These are phyloP conservation scores for Zopfia rhizophila DNA, from an alignment of 2,329 filamentous ascomycete genomes.

Conservation along the genomic window DNA sequence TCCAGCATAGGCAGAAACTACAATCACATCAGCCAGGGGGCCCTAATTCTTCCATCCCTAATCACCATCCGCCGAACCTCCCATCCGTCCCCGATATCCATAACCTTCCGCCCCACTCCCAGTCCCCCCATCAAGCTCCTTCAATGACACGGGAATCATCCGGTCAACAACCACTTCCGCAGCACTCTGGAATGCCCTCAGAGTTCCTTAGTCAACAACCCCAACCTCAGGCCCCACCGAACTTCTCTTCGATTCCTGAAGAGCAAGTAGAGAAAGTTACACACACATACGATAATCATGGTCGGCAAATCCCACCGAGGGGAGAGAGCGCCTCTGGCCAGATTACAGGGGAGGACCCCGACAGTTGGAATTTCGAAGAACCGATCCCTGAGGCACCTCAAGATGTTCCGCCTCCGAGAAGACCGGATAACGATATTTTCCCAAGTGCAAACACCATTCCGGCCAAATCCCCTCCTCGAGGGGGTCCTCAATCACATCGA, in stretches of 20 bases:
- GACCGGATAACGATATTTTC: conserved; percentile 89
- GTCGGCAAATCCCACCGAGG: conserved; percentile 59
- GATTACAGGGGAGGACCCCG: conserved; percentile 64
- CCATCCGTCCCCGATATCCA: conserved; percentile 53
- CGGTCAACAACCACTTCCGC: conserved; percentile 52
- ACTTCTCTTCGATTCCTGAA: conserved; percentile 58
- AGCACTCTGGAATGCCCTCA: conserved; percentile 41
- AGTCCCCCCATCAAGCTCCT: conserved; percentile 52
- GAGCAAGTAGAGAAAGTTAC: conserved; percentile 68
- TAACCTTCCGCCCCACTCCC: conserved; percentile 50
- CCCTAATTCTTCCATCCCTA: conserved; percentile 60
- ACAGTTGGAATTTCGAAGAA: conserved; percentile 95
- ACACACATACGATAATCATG: conserved; percentile 68
- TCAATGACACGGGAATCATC: conserved; percentile 58
- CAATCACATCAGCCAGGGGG: conserved; percentile 54
- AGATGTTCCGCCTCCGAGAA: conserved; percentile 64
- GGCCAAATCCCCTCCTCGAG: conserved; percentile 80
- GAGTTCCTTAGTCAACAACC: conserved; percentile 52
- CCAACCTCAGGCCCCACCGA: conserved; percentile 50
- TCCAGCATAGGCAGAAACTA: conserved; percentile 65
- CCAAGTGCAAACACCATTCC: conserved; percentile 80
- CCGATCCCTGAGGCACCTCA: conserved; percentile 68
- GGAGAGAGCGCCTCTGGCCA: conserved; percentile 55
- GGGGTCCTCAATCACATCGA: conserved; percentile 73
- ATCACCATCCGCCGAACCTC: conserved; percentile 70